A percentile compares a stretch with the other conserved stretches of the same genome.
phyloP scores from a whole-genome alignment of 352 stramenopile genomes.

The Globisporangium nagaii region DNA sequence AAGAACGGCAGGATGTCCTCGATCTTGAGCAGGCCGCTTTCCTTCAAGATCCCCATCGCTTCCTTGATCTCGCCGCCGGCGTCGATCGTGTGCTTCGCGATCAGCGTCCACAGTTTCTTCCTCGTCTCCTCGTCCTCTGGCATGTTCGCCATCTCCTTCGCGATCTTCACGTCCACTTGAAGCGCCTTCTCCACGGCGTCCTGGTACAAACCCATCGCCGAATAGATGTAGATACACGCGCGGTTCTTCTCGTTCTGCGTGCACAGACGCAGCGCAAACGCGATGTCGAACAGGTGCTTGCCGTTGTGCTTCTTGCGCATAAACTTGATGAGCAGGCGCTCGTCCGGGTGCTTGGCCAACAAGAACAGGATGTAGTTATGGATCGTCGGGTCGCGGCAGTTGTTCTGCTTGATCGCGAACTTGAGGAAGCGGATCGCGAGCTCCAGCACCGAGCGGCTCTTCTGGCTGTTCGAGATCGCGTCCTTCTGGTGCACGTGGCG shows the following conservation, averaged over 20 bases:
- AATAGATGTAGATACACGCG: slow-evolving; percentile 94
- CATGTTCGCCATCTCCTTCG: slow-evolving; percentile 91
- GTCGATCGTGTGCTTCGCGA: slow-evolving; percentile 91
- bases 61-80: slow-evolving; percentile 81
- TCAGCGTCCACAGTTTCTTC: slow-evolving; percentile 93
- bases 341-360: slow-evolving; percentile 86
- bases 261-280: slow-evolving; percentile 89
- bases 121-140: slow-evolving; percentile 83
- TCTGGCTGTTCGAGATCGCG: slow-evolving; percentile 29
- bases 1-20: slow-evolving; percentile 94
- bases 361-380: slow-evolving; percentile 92
- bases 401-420: slow-evolving; percentile 90
- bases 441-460: slow-evolving; percentile 73
- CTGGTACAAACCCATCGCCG: slow-evolving; percentile 89
- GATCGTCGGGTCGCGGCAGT: slow-evolving; percentile 84
- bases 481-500: slow-evolving; percentile 85
- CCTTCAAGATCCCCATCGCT: slow-evolving; percentile 81
- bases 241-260: slow-evolving; percentile 90
- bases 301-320: slow-evolving; percentile 85
- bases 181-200: slow-evolving; percentile 90
- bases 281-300: slow-evolving; percentile 88
- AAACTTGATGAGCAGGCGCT: slow-evolving; percentile 87
- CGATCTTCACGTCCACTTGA: slow-evolving; percentile 90
- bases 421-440: slow-evolving; percentile 92
- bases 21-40: slow-evolving; percentile 88